Evolutionary conservation across 1,284 basidiomycete species (phyloP), one percentile per base, ranked within the genome.

Genomic region (Sporisorium scitamineum): DNA sequence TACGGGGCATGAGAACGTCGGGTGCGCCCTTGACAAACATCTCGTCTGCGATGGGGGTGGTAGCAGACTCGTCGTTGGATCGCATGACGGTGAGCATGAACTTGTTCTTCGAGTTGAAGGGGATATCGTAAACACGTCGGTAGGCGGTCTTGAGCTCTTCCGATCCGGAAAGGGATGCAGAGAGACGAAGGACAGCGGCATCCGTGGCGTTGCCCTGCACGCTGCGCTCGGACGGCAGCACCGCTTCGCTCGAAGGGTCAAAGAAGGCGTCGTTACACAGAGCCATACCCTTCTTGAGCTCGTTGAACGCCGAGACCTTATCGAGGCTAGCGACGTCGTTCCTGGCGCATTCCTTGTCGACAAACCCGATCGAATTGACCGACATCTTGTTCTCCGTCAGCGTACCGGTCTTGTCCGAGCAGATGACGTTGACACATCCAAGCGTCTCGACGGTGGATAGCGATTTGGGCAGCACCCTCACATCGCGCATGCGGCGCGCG

Each of bases 401-500:
- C 10, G 91, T 92, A 10, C 91, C 91, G 1, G 91, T 92, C 85
- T 92, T 92, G 83, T 92, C 91, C 5, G 91, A 91, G 20, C 90
- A 90, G 22, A 92, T 86, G 24, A 92, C 87, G 0, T 90, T 91
- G 54, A 91, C 88, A 1, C 87, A 86, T 0, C 90, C 90, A 27
- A 92, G 88, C 2, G 91, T 92, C 83, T 92, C 91, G 71, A 90
- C 89, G 0, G 89, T 90, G 52, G 89, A 88, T 58, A 91, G 86
- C 65, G 88, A 88, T 78, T 13, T 92, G 90, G 62, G 90, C 89
- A 84, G 87, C 1, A 92, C 91, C 70, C 91, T 91, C 81, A 90
- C 89, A 24, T 88, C 88, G 1, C 90, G 90, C 91, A 92, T 92
- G 48, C 90, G 87, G 83, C 91, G 90, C 3, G 91, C 91, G 1